phyloP scores from a whole-genome alignment of 208 protist species.

The Acanthamoeba castellanii region DNA sequence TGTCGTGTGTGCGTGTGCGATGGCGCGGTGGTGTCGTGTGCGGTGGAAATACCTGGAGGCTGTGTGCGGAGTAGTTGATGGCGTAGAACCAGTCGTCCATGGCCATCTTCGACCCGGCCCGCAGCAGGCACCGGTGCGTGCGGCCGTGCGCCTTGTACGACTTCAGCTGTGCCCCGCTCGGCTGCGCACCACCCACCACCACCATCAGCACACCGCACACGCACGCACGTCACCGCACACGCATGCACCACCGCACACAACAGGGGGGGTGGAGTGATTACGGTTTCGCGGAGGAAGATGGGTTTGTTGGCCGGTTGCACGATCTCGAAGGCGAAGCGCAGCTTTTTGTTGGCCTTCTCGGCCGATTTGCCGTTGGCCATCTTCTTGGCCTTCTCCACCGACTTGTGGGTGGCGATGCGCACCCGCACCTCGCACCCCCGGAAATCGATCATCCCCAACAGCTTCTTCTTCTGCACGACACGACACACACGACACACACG shows the following conservation, averaged over 20 bases:
- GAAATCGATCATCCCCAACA: constrained; percentile 28
- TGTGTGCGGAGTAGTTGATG: background rate
- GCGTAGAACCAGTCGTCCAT: constrained; percentile 3
- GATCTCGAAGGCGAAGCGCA: constrained; percentile 18
- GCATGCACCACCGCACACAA: background rate
- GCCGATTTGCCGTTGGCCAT: background rate
- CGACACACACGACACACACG: no score
- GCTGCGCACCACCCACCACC: background rate
- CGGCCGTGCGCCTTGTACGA: background rate
- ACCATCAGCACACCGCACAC: background rate
- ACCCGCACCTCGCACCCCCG: background rate
- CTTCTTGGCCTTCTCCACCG: background rate
- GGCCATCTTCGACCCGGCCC: background rate
- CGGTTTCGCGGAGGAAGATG: constrained; percentile 28
- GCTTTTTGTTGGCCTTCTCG: constrained; percentile 2
- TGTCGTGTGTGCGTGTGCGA: no score
- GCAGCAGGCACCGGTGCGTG: background rate
- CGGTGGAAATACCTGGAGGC: background rate
- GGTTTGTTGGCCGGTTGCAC: background rate
- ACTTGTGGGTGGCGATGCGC: background rate
- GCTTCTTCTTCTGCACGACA: constrained; percentile 25
- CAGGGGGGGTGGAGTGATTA: background rate
- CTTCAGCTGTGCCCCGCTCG: background rate
- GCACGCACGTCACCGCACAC: no score
- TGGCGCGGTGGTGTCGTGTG: no score